These are phyloP conservation scores for Pyrus pyrifolia DNA, from an alignment of 306 rosid species.

Conservation along the genomic window DNA sequence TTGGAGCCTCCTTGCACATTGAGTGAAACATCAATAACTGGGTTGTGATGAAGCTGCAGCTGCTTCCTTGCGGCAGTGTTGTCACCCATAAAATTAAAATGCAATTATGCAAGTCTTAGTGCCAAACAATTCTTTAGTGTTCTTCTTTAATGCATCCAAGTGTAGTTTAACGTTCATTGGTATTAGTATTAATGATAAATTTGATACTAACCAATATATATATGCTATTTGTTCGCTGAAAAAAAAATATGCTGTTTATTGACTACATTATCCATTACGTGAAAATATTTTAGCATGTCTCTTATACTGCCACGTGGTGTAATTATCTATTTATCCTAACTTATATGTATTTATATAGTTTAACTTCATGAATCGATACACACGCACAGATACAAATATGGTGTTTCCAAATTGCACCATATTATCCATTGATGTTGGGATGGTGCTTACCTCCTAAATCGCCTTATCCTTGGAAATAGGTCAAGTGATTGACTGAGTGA, in stretches of 20 bases:
- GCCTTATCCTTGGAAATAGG: too few relatives aligned
- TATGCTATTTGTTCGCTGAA: neutral
- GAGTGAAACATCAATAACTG: slow-evolving; percentile 43
- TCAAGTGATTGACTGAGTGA: too few relatives aligned
- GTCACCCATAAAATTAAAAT: slow-evolving; percentile 37
- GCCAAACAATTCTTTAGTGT: too few relatives aligned
- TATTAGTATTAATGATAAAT: neutral
- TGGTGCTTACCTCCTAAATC: neutral
- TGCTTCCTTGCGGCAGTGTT: slow-evolving; percentile 8
- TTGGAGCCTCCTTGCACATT: slow-evolving; percentile 44
- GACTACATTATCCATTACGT: neutral
- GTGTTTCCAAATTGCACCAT: neutral
- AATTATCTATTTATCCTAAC: neutral
- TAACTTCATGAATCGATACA: neutral
- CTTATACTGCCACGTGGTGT: neutral
- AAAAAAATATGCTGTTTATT: too few relatives aligned
- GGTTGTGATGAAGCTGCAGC: slow-evolving; percentile 27
- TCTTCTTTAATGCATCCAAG: neutral
- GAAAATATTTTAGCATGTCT: neutral
- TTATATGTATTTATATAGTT: neutral
- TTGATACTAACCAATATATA: neutral
- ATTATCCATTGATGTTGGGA: neutral
- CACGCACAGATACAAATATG: neutral
- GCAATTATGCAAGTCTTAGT: too few relatives aligned
- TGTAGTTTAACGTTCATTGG: too few relatives aligned